Percentiles rank a stretch among this genome's conserved stretches.
These are phyloP conservation scores for Trichoderma pleuroti DNA, from an alignment of 2,329 filamentous ascomycete genomes.

Conservation along the genomic window DNA sequence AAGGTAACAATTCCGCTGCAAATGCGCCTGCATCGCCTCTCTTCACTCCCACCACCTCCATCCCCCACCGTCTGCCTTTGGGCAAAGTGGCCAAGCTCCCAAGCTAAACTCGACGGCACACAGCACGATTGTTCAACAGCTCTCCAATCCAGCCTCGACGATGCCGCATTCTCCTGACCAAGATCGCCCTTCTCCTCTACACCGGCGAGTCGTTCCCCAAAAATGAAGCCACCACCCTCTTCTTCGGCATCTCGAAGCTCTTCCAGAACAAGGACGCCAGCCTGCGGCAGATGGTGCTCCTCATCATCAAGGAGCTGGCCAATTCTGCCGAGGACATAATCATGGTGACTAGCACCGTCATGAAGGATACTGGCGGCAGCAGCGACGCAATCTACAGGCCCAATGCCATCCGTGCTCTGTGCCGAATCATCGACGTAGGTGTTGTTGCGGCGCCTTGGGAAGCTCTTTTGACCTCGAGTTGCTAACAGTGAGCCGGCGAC, in stretches of 20 bases:
- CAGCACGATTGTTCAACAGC: constrained; percentile 95
- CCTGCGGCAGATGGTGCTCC: constrained; percentile 96
- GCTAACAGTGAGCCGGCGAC: not conserved
- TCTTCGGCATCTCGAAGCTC: constrained; percentile 98
- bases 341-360: constrained; percentile 99
- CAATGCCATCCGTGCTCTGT: constrained; percentile 92
- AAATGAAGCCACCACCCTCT: constrained; percentile 95
- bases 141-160: constrained; percentile 93
- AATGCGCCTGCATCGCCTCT: constrained; percentile 1
- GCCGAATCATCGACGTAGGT: constrained; percentile 91
- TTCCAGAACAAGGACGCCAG: constrained; percentile 99
- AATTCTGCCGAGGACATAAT: constrained; percentile 97
- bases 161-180: constrained; percentile 96
- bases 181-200: constrained; percentile 93
- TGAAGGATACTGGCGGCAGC: constrained; percentile 97
- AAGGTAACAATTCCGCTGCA: constrained; percentile 61
- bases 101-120: constrained; percentile 34
- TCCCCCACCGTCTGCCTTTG: constrained; percentile 23
- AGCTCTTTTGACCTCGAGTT: constrained; percentile 21
- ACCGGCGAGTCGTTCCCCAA: constrained; percentile 96
- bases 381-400: constrained; percentile 92
- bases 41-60: not conserved
- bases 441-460: constrained; percentile 7
- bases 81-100: constrained; percentile 11
- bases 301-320: constrained; percentile 96